Base-by-base conservation (phyloP, 179 eudicot species). In the Spergularia azorica region DNA sequence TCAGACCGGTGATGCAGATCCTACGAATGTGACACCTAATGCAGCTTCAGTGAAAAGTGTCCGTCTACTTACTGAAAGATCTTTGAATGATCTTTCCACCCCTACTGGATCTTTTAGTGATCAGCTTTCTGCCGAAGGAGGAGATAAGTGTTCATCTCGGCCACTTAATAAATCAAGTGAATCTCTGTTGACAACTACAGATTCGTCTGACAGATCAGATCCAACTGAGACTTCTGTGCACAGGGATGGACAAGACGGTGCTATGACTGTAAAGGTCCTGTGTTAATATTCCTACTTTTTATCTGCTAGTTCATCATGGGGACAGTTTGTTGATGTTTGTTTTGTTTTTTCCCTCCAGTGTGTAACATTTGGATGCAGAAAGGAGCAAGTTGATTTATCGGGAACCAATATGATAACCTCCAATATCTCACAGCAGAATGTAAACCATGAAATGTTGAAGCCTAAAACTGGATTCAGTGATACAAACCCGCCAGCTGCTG, bases 31-130 rank as follows among this genome's bases (percentile, higher is more conserved):
- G 36, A 65, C 76, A 16, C 67, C 74, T 50, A 79, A 70, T 70
- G 77, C 85, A 57, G 63, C 58, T 66, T 86, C 85, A 69, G 73
- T 76, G 39, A 52, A 56, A 77, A 83, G 81, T 59, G 73, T 36
- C 16, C 60, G 75, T 63, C 74, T 61, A 14, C 66, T 74, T 50
- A 36, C 54, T 17, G 78, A 63, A 54, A 83, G 71, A 70, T 51
- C 74, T 63, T 12, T 54, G 50, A 68, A 56, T 79, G 67, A 61
- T 65, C 84, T 68, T 11, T 63, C 76, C 54, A 50, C 43, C 56
- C 61, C 65, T 12, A 61, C 46, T 73, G 51, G 50, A 11, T 66
- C 70, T 16, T 21, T n/a, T 4, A 17, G 41, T 21, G 66, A 60
- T 51, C 71, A 55, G 50, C 18, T 18, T 66, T 70, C 66, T 12